Evolutionary conservation across 495 filamentous ascomycete genomes (phyloP), one percentile per base, ranked within the genome.

Genomic region (Xylaria palmicola): DNA sequence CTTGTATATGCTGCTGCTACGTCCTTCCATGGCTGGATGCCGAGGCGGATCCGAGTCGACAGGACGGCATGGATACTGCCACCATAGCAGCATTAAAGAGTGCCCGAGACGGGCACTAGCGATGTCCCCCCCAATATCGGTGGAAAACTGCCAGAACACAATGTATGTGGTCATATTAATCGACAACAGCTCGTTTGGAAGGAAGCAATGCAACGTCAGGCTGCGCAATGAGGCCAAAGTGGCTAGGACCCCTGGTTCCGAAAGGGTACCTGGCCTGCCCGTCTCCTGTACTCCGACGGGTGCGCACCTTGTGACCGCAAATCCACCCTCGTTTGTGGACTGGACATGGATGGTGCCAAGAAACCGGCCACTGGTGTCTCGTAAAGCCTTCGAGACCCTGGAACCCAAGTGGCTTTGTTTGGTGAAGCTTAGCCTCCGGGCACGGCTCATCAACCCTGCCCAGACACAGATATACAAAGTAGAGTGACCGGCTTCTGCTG

Each of bases 251-350:
- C 22, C 22, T 10, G 50, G n/a, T 10, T 34, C 50, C 27, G 34
- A 20, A 26, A 30, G 13, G 26, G 26, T 56, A 56, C 53, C 7
- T 34, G 17, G 26, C 19, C 10, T 20, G 4, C 13, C 22, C 22
- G 53, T 56, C 53, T 15, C 53, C 34, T 45, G 20, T 55, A 61
- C 59, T 55, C 50, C 49, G 40, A 43, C 40, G 40, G 40, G 2
- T 48, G 40, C 15, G 50, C 40, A 55, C 34, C 59, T 61, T 61
- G 59, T 61, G 59, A 61, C 59, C 59, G 15, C 2, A 61, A 40
- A 32, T 19, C 59, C 59, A 61, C 59, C 36, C 12, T 52, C n/a
- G 40, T 5, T 44, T 44, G 39, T 61, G 59, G 22, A 53, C 17
- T 19, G 8, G 30, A 48, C 49, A 53, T 9, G 41, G 50, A 20